Evolutionary conservation across 2,329 filamentous ascomycete species (phyloP).

Genomic region (Parafenestella ontariensis): DNA sequence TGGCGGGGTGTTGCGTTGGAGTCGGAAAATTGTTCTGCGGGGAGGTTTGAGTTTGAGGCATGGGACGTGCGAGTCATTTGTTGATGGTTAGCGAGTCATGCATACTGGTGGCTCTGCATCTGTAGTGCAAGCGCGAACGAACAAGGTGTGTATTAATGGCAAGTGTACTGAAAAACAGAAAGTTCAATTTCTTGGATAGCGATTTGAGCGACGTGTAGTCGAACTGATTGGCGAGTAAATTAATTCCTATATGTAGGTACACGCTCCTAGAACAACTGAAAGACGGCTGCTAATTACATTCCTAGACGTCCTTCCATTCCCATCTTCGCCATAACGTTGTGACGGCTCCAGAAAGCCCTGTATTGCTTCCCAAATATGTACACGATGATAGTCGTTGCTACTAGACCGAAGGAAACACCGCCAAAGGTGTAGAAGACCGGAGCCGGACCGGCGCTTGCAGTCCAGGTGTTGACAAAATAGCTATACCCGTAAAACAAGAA

Average conservation of each 20-base stretch:
- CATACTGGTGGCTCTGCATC: background rate
- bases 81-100: background rate
- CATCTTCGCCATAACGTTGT: slow-evolving; percentile 1
- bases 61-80: slow-evolving; percentile 10
- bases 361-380: slow-evolving; percentile 2
- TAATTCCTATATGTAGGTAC: too few species aligned
- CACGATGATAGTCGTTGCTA: background rate
- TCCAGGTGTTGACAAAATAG: slow-evolving; percentile 52
- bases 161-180: too few species aligned
- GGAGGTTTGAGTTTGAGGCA: background rate
- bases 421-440: slow-evolving; percentile 48
- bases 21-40: background rate
- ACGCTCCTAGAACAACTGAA: too few species aligned
- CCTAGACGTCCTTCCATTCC: background rate
- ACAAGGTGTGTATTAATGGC: too few species aligned
- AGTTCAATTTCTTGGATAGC: too few species aligned
- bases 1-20: slow-evolving; percentile 3
- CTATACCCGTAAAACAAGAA: slow-evolving; percentile 50
- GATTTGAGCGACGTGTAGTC: too few species aligned
- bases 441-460: slow-evolving; percentile 39
- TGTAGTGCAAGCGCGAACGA: too few species aligned
- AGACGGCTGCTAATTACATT: too few species aligned
- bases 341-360: background rate
- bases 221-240: too few species aligned
- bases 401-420: slow-evolving; percentile 12